Conservation (phyloP, 257 asterid species). For the Nicotiana tomentosiformis region DNA sequence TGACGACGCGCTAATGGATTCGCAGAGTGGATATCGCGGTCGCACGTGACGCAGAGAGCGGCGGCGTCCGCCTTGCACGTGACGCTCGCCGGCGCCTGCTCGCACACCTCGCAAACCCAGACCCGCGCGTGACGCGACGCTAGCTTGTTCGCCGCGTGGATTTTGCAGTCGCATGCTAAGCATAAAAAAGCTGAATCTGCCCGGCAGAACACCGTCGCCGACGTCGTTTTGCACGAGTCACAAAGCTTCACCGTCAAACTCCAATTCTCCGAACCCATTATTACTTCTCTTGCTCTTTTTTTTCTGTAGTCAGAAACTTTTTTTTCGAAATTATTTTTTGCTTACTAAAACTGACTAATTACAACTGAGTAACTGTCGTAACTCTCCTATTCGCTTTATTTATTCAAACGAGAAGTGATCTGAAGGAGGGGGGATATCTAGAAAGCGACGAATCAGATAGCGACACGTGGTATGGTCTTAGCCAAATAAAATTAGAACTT, state of each 20-base stretch:
- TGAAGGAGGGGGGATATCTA: neutral
- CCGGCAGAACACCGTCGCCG: conserved; percentile 17
- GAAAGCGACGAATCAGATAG: neutral
- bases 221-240: conserved; percentile 16
- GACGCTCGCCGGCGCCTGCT: conserved; percentile 49
- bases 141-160: conserved; percentile 15
- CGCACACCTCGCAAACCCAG: conserved; percentile 51
- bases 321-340: neutral
- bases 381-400: neutral
- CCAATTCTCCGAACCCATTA: conserved; percentile 6
- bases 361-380: neutral
- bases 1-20: conserved; percentile 62
- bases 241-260: conserved; percentile 14
- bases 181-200: conserved; percentile 22
- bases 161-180: conserved; percentile 10
- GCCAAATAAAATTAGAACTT: neutral
- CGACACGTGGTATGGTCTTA: neutral
- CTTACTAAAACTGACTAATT: neutral
- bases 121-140: conserved; percentile 33
- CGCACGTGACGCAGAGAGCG: conserved; percentile 53
- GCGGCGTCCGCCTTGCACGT: conserved; percentile 67
- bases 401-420: neutral
- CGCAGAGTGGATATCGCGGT: conserved; percentile 56
- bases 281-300: neutral
- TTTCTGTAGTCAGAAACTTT: neutral